Percentiles rank a stretch among this genome's conserved stretches.
Evolutionary conservation across 148 eudicot genomes (phyloP).

Genomic region (Mesembryanthemum crystallinum): DNA sequence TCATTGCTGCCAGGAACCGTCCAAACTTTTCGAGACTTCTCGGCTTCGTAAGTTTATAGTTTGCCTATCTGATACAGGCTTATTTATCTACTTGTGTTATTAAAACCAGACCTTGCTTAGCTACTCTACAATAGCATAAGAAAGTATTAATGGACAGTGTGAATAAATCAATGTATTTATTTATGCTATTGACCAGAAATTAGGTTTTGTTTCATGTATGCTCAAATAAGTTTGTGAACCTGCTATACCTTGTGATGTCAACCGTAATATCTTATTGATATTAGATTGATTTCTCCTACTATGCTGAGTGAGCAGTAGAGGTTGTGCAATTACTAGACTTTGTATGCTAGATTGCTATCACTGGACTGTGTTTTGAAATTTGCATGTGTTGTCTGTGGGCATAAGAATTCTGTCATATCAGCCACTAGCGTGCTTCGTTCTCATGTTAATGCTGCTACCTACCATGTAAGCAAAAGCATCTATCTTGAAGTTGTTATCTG

Average conservation of each 20-base stretch:
- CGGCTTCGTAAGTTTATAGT: conserved; percentile 62
- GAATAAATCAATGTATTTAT: not conserved
- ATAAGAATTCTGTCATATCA: not conserved
- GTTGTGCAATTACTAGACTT: not conserved
- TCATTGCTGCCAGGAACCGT: conserved; percentile 64
- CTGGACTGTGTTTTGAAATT: not conserved
- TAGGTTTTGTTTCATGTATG: not conserved
- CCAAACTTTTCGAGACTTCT: conserved; percentile 63
- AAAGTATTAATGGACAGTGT: not conserved
- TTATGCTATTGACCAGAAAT: conserved; percentile 1
- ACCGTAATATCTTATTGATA: not conserved
- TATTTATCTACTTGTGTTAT: not conserved
- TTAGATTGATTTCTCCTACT: not conserved
- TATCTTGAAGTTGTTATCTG: not conserved
- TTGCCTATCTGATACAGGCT: conserved; percentile 1
- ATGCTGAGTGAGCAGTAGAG: not conserved
- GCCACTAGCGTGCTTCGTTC: not conserved
- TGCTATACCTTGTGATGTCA: not conserved
- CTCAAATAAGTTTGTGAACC: not conserved
- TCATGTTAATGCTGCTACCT: not conserved
- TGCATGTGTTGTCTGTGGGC: not conserved
- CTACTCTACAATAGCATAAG: not conserved
- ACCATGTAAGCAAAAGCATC: not conserved
- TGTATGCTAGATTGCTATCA: not conserved
- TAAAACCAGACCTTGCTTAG: not conserved